Evolutionary conservation across 2,329 filamentous ascomycete species (phyloP), one percentile per base, ranked within the genome.

Genomic region (Falciphora oryzae): DNA sequence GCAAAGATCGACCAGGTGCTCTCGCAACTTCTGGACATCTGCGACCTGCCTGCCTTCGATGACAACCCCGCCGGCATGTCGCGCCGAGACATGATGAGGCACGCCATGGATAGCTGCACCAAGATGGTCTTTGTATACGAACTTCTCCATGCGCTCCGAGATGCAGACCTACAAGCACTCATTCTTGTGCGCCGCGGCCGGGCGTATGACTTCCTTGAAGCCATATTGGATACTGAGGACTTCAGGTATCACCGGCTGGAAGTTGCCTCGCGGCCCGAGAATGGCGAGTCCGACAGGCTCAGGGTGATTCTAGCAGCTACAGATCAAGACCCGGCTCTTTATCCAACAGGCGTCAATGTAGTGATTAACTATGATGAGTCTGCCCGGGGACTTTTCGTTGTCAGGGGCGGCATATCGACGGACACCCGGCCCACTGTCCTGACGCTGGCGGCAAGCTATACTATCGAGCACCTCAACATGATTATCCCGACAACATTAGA

Each of bases 111-210:
- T 63, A 81, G 83, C 13, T 88, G 86, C 71, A 76, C 83, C 64
- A 89, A 89, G 68, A 85, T 84, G 68, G 80, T 79, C 38, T 89
- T 89, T 68, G 69, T 88, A 7, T 81, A 79, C 59, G 84, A 87
- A 67, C 75, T 89, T 4, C 71, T 88, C 35, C 75, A 80, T 27
- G 70, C 73, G 11, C 70, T 87, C 14, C 70, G 71, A n/a, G 72
- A 75, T 22, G 72, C 75, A 16, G 75, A 80, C 14, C 79, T 77
- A 53, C 82, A 79, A 50, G 72, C 89, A 10, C 73, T 87, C 18
- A 79, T 89, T 29, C 70, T 89, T 14, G 82, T 79, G 11, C 81
- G 81, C 27, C 79, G 81, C 7, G 78, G 79, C 13, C 76, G 78
- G 35, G 74, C 85, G 8, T 73, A 85, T 57, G 79, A 83, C 35